These are phyloP conservation scores for Globisporangium solare DNA, from an alignment of 352 stramenopile species.

Conservation along the genomic window DNA sequence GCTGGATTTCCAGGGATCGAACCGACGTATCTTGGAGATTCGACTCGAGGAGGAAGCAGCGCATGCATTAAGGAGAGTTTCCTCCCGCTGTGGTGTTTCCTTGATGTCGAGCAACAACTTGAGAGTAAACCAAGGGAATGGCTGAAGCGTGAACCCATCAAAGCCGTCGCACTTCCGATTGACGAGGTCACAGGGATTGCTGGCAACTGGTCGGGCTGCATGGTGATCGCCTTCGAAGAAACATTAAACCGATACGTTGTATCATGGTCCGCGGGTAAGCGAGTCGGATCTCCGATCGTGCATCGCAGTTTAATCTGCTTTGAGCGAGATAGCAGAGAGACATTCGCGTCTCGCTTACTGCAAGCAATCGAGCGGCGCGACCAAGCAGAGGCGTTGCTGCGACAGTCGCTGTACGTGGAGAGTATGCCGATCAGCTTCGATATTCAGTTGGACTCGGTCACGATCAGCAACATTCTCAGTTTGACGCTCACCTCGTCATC, in stretches of 20 bases:
- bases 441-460: slow-evolving; percentile 56
- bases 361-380: slow-evolving; percentile 36
- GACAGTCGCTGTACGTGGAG: slow-evolving; percentile 64
- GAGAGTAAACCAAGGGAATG: slow-evolving; percentile 19
- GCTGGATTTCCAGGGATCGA: slow-evolving; percentile 42
- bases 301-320: slow-evolving; percentile 60
- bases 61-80: slow-evolving; percentile 42
- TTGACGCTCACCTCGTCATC: slow-evolving; percentile 55
- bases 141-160: slow-evolving; percentile 31
- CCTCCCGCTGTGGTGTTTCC: slow-evolving; percentile 69
- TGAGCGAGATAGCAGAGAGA: slow-evolving; percentile 43
- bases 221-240: slow-evolving; percentile 65
- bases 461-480: slow-evolving; percentile 71
- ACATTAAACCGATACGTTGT: slow-evolving; percentile 50
- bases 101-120: slow-evolving; percentile 36
- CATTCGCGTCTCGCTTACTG: slow-evolving; percentile 41
- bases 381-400: slow-evolving; percentile 59
- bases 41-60: neutral
- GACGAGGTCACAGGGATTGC: slow-evolving; percentile 44
- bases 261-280: slow-evolving; percentile 70
- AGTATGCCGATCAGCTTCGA: slow-evolving; percentile 72
- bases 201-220: slow-evolving; percentile 72
- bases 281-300: slow-evolving; percentile 60
- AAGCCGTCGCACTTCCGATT: slow-evolving; percentile 61
- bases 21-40: neutral